phyloP scores from a whole-genome alignment of 495 filamentous ascomycete species.

The Talaromyces thailandensis region DNA sequence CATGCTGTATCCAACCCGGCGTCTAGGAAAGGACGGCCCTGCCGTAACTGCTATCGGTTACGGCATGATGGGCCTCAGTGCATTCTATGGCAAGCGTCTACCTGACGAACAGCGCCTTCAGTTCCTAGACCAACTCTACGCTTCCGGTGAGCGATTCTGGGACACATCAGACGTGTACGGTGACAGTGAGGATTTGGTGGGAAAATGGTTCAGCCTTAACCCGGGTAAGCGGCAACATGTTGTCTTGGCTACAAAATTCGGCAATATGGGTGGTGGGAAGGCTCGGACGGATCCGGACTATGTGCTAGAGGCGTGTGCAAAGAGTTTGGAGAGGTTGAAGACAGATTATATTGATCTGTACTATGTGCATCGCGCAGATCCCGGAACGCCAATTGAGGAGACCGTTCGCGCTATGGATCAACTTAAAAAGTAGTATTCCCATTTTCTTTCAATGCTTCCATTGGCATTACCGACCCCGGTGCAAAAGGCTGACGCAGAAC shows the following conservation, averaged over 20 bases:
- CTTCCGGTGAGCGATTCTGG: constrained; percentile 44
- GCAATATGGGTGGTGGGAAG: constrained; percentile 17
- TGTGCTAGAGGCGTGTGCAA: constrained; percentile 23
- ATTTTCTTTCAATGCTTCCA: neutral
- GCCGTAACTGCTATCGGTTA: constrained; percentile 36
- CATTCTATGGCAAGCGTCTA: constrained; percentile 27
- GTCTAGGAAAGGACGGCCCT: constrained; percentile 39
- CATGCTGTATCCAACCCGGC: constrained; percentile 33
- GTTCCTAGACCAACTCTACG: constrained; percentile 30
- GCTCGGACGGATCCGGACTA: constrained; percentile 22
- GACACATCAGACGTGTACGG: constrained; percentile 37
- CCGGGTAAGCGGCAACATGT: constrained; percentile 38
- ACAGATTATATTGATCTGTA: constrained; percentile 34
- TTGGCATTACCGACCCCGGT: neutral
- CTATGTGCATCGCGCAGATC: constrained; percentile 12
- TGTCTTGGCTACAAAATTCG: constrained; percentile 43
- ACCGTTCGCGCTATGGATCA: constrained; percentile 25
- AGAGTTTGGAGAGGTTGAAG: constrained; percentile 25
- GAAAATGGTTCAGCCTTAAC: constrained; percentile 36
- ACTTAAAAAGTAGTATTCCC: constrained; percentile 10
- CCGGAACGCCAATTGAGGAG: constrained; percentile 26
- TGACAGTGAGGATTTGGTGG: constrained; percentile 36
- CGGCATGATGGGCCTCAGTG: constrained; percentile 39
- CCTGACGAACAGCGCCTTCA: constrained; percentile 22
- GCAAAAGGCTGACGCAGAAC: neutral